Conservation (phyloP, 2,329 filamentous ascomycete genomes). For the Cyphellophora europaea region DNA sequence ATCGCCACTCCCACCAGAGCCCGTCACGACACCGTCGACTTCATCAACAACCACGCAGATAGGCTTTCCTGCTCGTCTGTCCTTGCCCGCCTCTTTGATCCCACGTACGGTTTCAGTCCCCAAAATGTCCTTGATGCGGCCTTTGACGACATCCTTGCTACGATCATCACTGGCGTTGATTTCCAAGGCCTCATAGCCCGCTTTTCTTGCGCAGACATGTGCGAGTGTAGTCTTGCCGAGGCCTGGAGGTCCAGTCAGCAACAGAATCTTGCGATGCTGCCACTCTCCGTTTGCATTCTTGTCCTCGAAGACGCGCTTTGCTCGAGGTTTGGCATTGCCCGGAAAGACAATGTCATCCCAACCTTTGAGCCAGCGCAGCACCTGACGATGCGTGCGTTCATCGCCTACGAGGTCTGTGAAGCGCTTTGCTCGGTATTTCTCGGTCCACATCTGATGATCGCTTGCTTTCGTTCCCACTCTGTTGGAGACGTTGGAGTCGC, state of each 20-base stretch:
- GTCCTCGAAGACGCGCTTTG: constrained; percentile 30
- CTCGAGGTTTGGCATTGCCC: constrained; percentile 48
- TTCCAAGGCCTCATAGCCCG: constrained; percentile 91
- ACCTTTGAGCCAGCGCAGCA: constrained; percentile 84
- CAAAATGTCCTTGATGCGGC: constrained; percentile 80
- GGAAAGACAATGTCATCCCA: constrained; percentile 95
- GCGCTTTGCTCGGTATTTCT: constrained; percentile 87
- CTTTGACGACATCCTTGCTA: constrained; percentile 80
- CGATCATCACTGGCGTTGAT: constrained; percentile 97
- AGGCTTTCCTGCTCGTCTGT: constrained; percentile 68
- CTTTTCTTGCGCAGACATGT: constrained; percentile 90
- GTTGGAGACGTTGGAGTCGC: constrained; percentile 11
- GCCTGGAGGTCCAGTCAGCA: constrained; percentile 85
- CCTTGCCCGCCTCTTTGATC: constrained; percentile 39
- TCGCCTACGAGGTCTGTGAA: constrained; percentile 94
- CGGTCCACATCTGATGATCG: constrained; percentile 64
- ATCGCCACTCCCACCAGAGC: constrained; percentile 63
- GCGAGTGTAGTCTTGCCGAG: constrained; percentile 93
- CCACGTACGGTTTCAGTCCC: constrained; percentile 88
- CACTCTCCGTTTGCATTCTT: constrained; percentile 53
- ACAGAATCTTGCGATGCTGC: constrained; percentile 74
- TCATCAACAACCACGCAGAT: constrained; percentile 94
- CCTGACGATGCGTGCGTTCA: constrained; percentile 81
- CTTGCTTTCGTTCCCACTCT: constrained; percentile 23
- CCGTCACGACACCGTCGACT: constrained; percentile 85